Evolutionary conservation across 2,329 filamentous ascomycete species (phyloP).

Genomic region (Hymenoscyphus albidus): DNA sequence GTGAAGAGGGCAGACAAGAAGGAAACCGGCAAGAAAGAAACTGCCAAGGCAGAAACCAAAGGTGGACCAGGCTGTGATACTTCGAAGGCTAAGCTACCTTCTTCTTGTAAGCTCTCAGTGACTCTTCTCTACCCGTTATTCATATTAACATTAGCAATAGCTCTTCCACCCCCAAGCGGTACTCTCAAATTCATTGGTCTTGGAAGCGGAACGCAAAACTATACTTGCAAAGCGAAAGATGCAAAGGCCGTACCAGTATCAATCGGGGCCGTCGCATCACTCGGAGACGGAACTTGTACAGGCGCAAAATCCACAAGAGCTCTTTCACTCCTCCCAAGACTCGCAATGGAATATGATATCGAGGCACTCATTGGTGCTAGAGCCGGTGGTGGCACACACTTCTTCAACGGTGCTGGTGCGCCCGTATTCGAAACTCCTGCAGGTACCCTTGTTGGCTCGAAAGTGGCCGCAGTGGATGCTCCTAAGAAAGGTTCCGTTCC

Average conservation of each 20-base stretch:
- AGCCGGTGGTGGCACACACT: conserved; percentile 72
- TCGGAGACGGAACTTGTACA: conserved; percentile 85
- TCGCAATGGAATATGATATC: conserved; percentile 65
- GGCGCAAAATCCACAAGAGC: conserved; percentile 66
- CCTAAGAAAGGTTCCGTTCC: conserved; percentile 52
- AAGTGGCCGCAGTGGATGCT: too few species aligned
- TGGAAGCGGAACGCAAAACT: conserved; percentile 89
- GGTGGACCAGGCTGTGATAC: conserved; percentile 50
- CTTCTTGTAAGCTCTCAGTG: conserved; percentile 40
- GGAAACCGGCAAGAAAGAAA: too few species aligned
- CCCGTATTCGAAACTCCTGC: conserved; percentile 65
- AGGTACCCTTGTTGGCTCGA: too few species aligned
- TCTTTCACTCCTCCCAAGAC: conserved; percentile 58
- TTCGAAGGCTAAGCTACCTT: conserved; percentile 48
- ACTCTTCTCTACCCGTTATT: neutral
- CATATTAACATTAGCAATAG: conserved; percentile 35
- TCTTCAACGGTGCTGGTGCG: conserved; percentile 66
- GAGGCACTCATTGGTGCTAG: conserved; percentile 51
- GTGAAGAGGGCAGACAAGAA: conserved; percentile 38
- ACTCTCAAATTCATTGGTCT: conserved; percentile 73
- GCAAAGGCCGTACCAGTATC: conserved; percentile 58
- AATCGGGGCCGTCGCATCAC: conserved; percentile 71
- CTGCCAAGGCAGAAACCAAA: too few species aligned
- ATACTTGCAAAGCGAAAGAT: conserved; percentile 70
- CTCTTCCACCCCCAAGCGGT: conserved; percentile 56